phyloP scores from a whole-genome alignment of 768 basidiomycete species.

The Serpula lacrymans region DNA sequence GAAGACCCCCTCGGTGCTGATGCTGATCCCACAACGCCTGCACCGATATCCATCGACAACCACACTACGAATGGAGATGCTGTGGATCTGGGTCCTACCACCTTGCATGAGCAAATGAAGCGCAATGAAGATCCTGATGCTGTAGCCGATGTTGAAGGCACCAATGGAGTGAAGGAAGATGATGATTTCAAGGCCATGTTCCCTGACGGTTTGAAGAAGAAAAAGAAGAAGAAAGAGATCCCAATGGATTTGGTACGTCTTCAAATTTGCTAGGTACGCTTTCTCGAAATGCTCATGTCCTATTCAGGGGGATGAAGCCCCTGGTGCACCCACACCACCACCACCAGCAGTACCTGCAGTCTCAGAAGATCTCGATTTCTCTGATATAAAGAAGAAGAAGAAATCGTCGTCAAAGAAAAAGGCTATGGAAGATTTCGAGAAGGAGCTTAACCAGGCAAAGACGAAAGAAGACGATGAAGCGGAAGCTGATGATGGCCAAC shows the following conservation, averaged over 20 bases:
- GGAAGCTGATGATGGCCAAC: slow-evolving; percentile 58
- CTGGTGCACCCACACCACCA: slow-evolving; percentile 62
- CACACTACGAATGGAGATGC: slow-evolving; percentile 67
- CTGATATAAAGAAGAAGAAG: slow-evolving; percentile 97
- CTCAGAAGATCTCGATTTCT: slow-evolving; percentile 86
- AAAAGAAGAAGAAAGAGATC: slow-evolving; percentile 92
- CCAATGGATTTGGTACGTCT: slow-evolving; percentile 72
- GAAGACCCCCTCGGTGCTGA: slow-evolving; percentile 83
- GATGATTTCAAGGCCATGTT: slow-evolving; percentile 84
- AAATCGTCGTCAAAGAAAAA: slow-evolving; percentile 86
- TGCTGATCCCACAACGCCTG: slow-evolving; percentile 77
- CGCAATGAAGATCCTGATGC: slow-evolving; percentile 27
- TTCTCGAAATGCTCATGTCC: slow-evolving; percentile 5
- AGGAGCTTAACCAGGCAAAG: slow-evolving; percentile 76
- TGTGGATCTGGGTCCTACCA: slow-evolving; percentile 74
- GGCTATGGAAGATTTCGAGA: slow-evolving; percentile 91
- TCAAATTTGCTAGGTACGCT: neutral
- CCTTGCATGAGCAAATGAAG: slow-evolving; percentile 74
- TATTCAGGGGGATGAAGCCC: slow-evolving; percentile 55
- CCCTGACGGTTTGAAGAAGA: slow-evolving; percentile 80
- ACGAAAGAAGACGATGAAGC: slow-evolving; percentile 59
- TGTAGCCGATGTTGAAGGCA: no score
- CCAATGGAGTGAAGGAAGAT: slow-evolving; percentile 54
- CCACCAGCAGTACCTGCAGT: slow-evolving; percentile 30
- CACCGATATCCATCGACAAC: slow-evolving; percentile 68